Base-by-base conservation (phyloP, 768 basidiomycete genomes). In the Neoboletus subvelutipes region DNA sequence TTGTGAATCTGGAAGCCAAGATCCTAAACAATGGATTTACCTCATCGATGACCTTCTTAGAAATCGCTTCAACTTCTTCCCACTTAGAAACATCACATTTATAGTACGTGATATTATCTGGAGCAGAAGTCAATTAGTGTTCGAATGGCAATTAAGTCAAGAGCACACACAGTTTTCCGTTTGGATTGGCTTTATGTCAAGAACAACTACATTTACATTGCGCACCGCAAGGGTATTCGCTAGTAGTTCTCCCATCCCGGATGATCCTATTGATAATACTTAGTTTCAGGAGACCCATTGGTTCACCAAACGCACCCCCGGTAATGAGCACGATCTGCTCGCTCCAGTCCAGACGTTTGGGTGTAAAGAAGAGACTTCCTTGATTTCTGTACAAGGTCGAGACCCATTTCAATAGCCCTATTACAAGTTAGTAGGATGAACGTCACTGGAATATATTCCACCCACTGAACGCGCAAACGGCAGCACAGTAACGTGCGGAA, bases 41-140 rank as follows among this genome's bases (percentile, higher is more conserved):
- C 78, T 98, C 94, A 66, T 90, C 81, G 5, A 85, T 72, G 56
- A 98, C 81, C 70, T 76, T 79, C 65, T 86, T 84, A 1, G 94
- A 84, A 0, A 88, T 83, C 0, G 78, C 80, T 58, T 91, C 78
- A 1, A 98, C 94, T 64, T 92, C 86, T 55, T 91, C 85, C 83
- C 85, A 90, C 56, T 92, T 86, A 0, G 94, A 91, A 20, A 99
- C 85, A 67, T 99, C 94, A 62, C 96, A 98, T 67, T 91, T 82
- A 71, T 94, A 97, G 71, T 85, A 94, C 3, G 76, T 73, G 65
- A 98, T 87, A 59, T 90, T 91, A 68, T 87, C 90, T 92, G 58
- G 26, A 52, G 53, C 28, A 46, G 17, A 50, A 53, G 18, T 63
- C 45, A 31, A 43, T 56, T 42, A 58, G 42, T 17, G 26, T 31